Evolutionary conservation across 2,329 filamentous ascomycete genomes (phyloP), one percentile per base, ranked within the genome.

Genomic region (Gaeumannomyces sp.): DNA sequence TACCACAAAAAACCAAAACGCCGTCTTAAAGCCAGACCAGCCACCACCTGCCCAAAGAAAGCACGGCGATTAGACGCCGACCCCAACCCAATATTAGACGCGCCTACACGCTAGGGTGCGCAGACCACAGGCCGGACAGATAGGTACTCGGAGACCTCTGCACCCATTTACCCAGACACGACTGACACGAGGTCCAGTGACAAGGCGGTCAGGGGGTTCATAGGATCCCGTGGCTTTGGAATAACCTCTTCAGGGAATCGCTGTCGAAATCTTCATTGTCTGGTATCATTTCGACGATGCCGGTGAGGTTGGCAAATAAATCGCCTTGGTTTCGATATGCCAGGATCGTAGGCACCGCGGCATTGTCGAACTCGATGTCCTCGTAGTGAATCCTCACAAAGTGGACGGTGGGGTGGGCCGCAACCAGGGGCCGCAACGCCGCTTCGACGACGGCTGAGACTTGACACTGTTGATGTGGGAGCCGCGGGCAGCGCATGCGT

Each of bases 301-400:
- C 93, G 0, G 95, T 91, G 63, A 98, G 81, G 71, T 93, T 96
- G 68, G 92, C 91, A 71, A 98, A 93, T 69, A 97, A 87, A 69
- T 98, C 93, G 64, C 93, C 93, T 73, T 89, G 86, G 71, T 89
- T 91, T 66, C 88, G 88, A 80, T 99, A 99, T 14, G 91, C 94
- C 61, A 98, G 81, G 53, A 98, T 81, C 4, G 95, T 92, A 0
- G 95, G 95, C 2, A 97, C 90, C 60, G 89, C 89, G 38, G 93
- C 90, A 66, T 90, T 87, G 74, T 97, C 92, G 81, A 98, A 97
- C 75, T 98, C 93, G 53, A 97, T 96, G 66, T 97, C 93, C 67
- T 91, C 88, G 74, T 92, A 92, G 76, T 96, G 89, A 61, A 98
- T 85, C 78, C 94, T 96, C 78, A 98, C 85, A 73, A 99, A 98